A percentile compares a stretch with the other conserved stretches of the same genome.
Evolutionary conservation across 1,139 yeast species (phyloP).

Genomic region (Debaryomyces subglobosus): DNA sequence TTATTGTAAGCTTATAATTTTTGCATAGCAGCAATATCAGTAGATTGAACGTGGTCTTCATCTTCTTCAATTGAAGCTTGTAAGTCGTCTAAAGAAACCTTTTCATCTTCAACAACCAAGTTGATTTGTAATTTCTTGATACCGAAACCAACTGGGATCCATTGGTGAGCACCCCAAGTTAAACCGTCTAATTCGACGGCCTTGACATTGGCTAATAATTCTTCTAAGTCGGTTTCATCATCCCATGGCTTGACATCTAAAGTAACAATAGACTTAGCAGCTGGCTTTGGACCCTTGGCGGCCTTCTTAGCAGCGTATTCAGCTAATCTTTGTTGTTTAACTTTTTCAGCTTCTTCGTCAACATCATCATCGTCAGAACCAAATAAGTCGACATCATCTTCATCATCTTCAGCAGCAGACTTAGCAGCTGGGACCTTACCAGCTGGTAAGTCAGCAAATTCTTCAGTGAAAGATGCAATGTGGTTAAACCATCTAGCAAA

Average conservation of each 20-base stretch:
- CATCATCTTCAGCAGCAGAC: slow-evolving; percentile 78
- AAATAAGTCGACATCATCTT: slow-evolving; percentile 89
- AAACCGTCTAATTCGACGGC: slow-evolving; percentile 87
- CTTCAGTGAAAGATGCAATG: slow-evolving; percentile 89
- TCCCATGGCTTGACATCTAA: slow-evolving; percentile 99
- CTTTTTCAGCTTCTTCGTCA: slow-evolving; percentile 94
- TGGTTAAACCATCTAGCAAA: slow-evolving; percentile 98
- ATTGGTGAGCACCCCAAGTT: slow-evolving; percentile 97
- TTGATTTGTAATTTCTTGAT: slow-evolving; percentile 98
- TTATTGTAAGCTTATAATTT: slow-evolving; percentile 65
- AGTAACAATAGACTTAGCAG: slow-evolving; percentile 97
- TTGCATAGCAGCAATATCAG: slow-evolving; percentile 98
- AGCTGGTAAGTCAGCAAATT: slow-evolving; percentile 82
- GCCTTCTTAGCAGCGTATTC: slow-evolving; percentile 98
- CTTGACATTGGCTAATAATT: slow-evolving; percentile 85
- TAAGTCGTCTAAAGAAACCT: slow-evolving; percentile 90
- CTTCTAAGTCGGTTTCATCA: slow-evolving; percentile 95
- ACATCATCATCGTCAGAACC: slow-evolving; percentile 94
- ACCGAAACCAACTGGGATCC: slow-evolving; percentile 98
- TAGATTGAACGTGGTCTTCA: slow-evolving; percentile 99
- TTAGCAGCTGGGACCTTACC: slow-evolving; percentile 61
- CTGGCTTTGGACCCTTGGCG: slow-evolving; percentile 95
- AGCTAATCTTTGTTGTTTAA: slow-evolving; percentile 96
- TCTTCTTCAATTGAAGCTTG: slow-evolving; percentile 86
- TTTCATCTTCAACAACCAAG: slow-evolving; percentile 96